Base-by-base conservation (phyloP, 345 rosid genomes). In the Acer yangbiense region DNA sequence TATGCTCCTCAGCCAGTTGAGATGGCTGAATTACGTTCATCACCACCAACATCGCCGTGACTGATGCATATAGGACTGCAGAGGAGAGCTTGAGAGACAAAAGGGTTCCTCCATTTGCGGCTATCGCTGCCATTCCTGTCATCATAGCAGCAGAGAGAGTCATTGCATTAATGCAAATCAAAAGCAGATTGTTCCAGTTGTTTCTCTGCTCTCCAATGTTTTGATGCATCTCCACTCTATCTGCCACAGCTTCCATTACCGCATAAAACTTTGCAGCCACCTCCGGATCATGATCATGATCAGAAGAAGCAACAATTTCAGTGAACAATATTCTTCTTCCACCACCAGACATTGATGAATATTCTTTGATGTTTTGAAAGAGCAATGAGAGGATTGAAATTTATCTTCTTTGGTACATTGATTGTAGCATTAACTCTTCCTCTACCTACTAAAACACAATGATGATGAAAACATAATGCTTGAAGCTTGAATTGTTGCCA, bases 11-110 rank as follows among this genome's bases (percentile, higher is more conserved):
- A 0, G 87, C 89, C 2, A 91, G 81, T 35, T 91, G 91, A 11
- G 95, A 89, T 6, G 95, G 93, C 16, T 88, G 91, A 78, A 91
- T 77, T 43, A 63, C 81, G 83, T 91, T 88, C 87, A 74, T 81
- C 52, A 85, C 43, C 4, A 65, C 69, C 86, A 88, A 65, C 87
- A 88, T 73, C 2, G 79, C 83, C 0, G 90, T 74, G 23, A 88
- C 88, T 21, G 90, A 78, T 5, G 74, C 27, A 72, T 83, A 89
- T n/a, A 89, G 78, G 0, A 88, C 21, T 0, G 80, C 73, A 14
- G 91, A 85, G 4, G 90, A 85, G 13, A 83, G 46, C 68, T 86
- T 83, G 54, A 90, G 68, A 0, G 84, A 82, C 69, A 73, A 39
- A 35, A 74, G 18, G 4, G 79, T 54, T 29, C 62, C 76, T 4